Conservation (phyloP, 2,329 filamentous ascomycete genomes). For the Ciborinia camelliae region DNA sequence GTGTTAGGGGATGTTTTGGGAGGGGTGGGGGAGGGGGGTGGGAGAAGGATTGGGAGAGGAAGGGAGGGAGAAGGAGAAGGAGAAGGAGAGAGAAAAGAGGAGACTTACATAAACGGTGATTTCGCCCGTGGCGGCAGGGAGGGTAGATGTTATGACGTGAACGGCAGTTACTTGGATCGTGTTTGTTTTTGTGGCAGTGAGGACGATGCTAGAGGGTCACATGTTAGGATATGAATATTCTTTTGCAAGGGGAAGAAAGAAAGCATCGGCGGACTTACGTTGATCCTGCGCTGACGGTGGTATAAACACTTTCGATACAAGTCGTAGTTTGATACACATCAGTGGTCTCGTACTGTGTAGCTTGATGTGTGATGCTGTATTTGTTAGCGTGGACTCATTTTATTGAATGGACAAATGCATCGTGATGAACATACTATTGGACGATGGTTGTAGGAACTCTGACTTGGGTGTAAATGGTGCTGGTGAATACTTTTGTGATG, state of each 20-base stretch:
- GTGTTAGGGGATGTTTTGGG: constrained; percentile 29
- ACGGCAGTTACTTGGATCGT: constrained; percentile 42
- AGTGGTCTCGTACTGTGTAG: constrained; percentile 9
- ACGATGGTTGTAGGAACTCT: constrained; percentile 32
- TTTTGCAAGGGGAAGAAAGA: too few relatives aligned
- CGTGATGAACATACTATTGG: constrained; percentile 37
- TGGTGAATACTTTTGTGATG: constrained; percentile 36
- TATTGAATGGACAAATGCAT: not conserved
- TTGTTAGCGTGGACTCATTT: not conserved
- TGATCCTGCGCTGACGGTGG: constrained; percentile 37
- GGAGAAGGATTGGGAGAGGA: not conserved
- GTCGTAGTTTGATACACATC: constrained; percentile 42
- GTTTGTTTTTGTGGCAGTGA: constrained; percentile 45
- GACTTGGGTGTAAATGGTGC: constrained; percentile 30
- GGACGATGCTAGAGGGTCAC: constrained; percentile 31
- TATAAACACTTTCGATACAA: constrained; percentile 26
- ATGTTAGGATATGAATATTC: not conserved
- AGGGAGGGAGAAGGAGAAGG: not conserved
- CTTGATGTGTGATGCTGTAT: constrained; percentile 8
- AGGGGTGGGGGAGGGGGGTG: not conserved
- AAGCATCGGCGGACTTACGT: constrained; percentile 34
- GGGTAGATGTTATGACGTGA: constrained; percentile 30
- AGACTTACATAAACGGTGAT: constrained; percentile 25
- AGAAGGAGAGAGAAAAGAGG: too few relatives aligned
- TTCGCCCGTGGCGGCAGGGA: constrained; percentile 30